Base-by-base conservation (phyloP, 208 protist genomes). In the Herpetomonas tarakana region DNA sequence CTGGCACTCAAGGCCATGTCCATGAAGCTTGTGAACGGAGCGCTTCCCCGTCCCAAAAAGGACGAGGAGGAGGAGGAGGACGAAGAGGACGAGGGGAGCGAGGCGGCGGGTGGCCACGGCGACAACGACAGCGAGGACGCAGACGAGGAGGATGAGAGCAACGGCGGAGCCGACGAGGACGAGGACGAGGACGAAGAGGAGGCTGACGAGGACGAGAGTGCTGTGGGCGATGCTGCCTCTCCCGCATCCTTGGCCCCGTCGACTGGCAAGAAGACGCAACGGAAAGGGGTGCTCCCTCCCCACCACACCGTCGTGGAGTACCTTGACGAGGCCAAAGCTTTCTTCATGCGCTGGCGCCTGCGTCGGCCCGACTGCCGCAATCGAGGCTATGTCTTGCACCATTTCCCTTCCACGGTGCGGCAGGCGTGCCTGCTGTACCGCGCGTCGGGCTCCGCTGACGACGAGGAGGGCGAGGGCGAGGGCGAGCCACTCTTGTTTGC, bases 331-430 rank as follows among this genome's bases (percentile, higher is more conserved):
- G 81, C 86, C 7, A 50, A 97, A 12, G 83, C 88, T 26, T 76
- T 82, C 59, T 93, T 95, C 58, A 52, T 89, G 12, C 83, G 88
- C 29, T 94, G 90, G 86, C 86, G 93, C 22, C 62, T 98, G 41
- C 78, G 78, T 9, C 86, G 86, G 54, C 31, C 67, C 16, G 83
- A 89, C 41, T 97, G 91, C 62, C 72, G 58, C 16, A 95, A 90
- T 46, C 91, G 93, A 25, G 96, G 96, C 38, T 98, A 91, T 71
- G 83, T 98, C 6, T 65, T 98, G 16, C 76, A 90, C 30, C 63
- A 80, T 44, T 97, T 91, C 54, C 96, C 96, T 0, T 50, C 74
- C 45, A 96, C 88, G 0, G 71, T 94, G 1, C 74, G 75, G 9
- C 89, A 97, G 65, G 92, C 93, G 4, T 59, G 80, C 19, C 53